Conservation (phyloP, 1,139 yeast genomes). For the Starmera stellimalicola region DNA sequence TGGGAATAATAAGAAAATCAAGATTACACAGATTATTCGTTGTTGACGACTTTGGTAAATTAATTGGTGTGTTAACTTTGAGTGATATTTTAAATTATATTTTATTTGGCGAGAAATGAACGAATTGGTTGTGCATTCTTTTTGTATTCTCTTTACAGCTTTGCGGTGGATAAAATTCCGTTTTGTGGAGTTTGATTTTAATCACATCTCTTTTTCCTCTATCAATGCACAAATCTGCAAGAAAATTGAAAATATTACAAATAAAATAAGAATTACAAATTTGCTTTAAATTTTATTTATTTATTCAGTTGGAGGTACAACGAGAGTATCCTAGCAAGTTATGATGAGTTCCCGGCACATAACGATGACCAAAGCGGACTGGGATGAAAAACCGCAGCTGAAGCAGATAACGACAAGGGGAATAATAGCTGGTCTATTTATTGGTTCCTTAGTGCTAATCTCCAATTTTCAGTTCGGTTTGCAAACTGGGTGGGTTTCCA, state of each 20-base stretch:
- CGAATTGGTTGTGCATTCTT: slow-evolving; percentile 10
- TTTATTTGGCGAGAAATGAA: slow-evolving; percentile 51
- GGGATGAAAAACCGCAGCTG: slow-evolving; percentile 26
- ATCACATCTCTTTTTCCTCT: too few species aligned
- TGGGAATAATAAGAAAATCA: slow-evolving; percentile 89
- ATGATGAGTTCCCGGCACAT: too few species aligned
- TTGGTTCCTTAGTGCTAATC: slow-evolving; percentile 73
- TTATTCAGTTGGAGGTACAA: too few species aligned
- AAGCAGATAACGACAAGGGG: slow-evolving; percentile 64
- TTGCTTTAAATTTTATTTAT: too few species aligned
- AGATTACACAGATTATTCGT: slow-evolving; percentile 89
- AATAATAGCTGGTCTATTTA: slow-evolving; percentile 59
- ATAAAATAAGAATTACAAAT: too few species aligned
- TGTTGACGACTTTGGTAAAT: slow-evolving; percentile 70
- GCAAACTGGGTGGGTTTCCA: slow-evolving; percentile 98
- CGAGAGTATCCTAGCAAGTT: too few species aligned
- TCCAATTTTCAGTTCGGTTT: slow-evolving; percentile 94
- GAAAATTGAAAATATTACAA: too few species aligned
- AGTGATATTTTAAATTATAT: slow-evolving; percentile 87
- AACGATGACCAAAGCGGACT: too few species aligned
- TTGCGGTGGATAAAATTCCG: too few species aligned
- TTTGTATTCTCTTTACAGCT: not conserved
- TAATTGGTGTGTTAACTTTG: slow-evolving; percentile 79
- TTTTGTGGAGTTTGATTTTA: too few species aligned
- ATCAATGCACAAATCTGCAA: too few species aligned